Percentiles rank a stretch among this genome's conserved stretches.
Evolutionary conservation across 208 protist genomes (phyloP).

Genomic region (Acanthamoeba castellanii): DNA sequence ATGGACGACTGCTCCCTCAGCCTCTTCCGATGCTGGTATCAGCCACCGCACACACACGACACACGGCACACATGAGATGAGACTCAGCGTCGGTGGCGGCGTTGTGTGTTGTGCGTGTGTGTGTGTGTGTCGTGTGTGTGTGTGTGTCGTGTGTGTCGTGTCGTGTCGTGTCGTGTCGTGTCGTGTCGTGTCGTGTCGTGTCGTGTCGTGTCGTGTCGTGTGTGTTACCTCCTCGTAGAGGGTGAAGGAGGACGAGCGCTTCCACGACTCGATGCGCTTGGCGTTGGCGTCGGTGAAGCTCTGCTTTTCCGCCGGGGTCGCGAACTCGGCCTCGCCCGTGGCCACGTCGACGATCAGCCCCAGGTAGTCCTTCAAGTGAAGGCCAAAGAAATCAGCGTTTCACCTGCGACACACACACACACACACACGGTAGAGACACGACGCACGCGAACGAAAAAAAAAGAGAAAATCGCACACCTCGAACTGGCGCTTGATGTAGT

Average conservation of each 20-base stretch:
- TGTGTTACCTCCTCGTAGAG: background rate
- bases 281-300: conserved; percentile 76
- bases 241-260: conserved; percentile 67
- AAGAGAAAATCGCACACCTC: too few relatives aligned
- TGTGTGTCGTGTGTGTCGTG: too few relatives aligned
- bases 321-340: conserved; percentile 44
- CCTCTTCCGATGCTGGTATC: conserved; percentile 57
- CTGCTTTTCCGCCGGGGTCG: background rate
- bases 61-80: too few relatives aligned
- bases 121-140: too few relatives aligned
- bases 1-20: background rate
- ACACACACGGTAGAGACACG: background rate
- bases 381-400: background rate
- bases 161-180: too few relatives aligned
- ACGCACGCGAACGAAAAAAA: too few relatives aligned
- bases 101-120: background rate
- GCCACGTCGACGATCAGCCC: background rate
- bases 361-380: background rate
- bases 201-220: too few relatives aligned
- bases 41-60: too few relatives aligned
- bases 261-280: conserved; percentile 79
- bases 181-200: too few relatives aligned
- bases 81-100: too few relatives aligned
- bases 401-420: background rate
- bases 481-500: conserved; percentile 33